Conservation (phyloP, 441 rosid genomes). For the Brassica balearica region DNA sequence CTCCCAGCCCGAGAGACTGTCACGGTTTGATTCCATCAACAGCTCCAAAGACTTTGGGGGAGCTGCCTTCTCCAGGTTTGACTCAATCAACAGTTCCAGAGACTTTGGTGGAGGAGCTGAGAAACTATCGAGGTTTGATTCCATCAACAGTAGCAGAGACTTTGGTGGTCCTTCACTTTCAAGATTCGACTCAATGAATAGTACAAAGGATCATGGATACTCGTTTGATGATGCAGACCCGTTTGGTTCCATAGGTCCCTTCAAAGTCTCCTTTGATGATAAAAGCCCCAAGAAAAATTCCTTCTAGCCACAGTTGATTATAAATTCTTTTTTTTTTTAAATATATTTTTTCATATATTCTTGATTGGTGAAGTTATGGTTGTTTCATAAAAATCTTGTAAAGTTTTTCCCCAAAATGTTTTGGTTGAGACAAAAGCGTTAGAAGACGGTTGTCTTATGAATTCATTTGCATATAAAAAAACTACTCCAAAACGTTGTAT, state of each 20-base stretch:
- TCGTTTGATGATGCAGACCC: conserved; percentile 89
- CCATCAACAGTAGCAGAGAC: conserved; percentile 74
- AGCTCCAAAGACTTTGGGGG: conserved; percentile 75
- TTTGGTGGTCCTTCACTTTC: conserved; percentile 65
- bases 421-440: conserved; percentile 36
- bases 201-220: conserved; percentile 67
- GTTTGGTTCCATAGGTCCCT: conserved; percentile 90
- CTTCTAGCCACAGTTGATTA: conserved; percentile 49
- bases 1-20: conserved; percentile 62
- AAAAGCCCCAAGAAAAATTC: conserved; percentile 65
- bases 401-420: conserved; percentile 7
- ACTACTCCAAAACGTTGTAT: conserved; percentile 2
- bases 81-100: conserved; percentile 71
- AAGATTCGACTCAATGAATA: conserved; percentile 74
- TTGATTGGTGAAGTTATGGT: conserved; percentile 28
- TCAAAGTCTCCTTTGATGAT: conserved; percentile 77
- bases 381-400: conserved; percentile 29
- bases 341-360: neutral
- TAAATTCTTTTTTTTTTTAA: conserved; percentile 4
- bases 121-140: conserved; percentile 75
- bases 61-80: conserved; percentile 76
- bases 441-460: conserved; percentile 38
- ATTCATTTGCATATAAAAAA: conserved; percentile 16
- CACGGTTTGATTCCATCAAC: conserved; percentile 82
- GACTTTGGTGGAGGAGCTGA: conserved; percentile 70